phyloP scores from a whole-genome alignment of 1,139 yeast species.

The Barnettozyma hawaiiensis region DNA sequence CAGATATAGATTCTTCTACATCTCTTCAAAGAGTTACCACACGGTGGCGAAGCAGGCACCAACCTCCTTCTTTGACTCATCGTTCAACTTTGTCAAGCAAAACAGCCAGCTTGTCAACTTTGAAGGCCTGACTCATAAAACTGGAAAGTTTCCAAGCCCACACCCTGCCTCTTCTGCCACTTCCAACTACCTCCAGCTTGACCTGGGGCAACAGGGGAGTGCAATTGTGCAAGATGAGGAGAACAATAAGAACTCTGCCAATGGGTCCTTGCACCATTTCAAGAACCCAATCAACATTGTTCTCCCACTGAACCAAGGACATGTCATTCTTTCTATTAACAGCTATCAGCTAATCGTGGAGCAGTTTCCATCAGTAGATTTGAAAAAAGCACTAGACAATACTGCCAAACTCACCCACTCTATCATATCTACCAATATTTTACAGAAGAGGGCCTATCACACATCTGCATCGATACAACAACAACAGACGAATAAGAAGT shows the following conservation, averaged over 20 bases:
- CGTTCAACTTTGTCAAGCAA: slow-evolving; percentile 26
- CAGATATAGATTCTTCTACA: slow-evolving; percentile 19
- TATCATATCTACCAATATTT: neutral
- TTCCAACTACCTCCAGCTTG: slow-evolving; percentile 19
- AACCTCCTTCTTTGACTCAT: slow-evolving; percentile 25
- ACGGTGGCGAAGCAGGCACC: slow-evolving; percentile 25
- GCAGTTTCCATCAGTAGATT: slow-evolving; percentile 7
- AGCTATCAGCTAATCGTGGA: slow-evolving; percentile 10
- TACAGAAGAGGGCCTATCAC: slow-evolving; percentile 7
- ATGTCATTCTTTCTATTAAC: slow-evolving; percentile 14
- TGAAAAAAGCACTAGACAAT: slow-evolving; percentile 5
- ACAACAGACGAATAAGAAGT: neutral
- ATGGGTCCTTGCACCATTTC: slow-evolving; percentile 5
- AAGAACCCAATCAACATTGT: slow-evolving; percentile 20
- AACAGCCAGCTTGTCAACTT: slow-evolving; percentile 18
- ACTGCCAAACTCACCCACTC: slow-evolving; percentile 4
- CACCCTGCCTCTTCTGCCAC: slow-evolving; percentile 24
- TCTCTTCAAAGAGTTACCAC: slow-evolving; percentile 23
- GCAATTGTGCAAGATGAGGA: slow-evolving; percentile 16
- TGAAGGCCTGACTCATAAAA: slow-evolving; percentile 16
- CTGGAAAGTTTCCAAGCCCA: slow-evolving; percentile 21
- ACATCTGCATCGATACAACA: slow-evolving; percentile 1
- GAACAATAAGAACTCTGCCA: slow-evolving; percentile 9
- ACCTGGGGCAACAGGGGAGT: slow-evolving; percentile 8
- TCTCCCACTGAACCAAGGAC: slow-evolving; percentile 17